Percentiles rank a stretch among this genome's conserved stretches.
Conservation (phyloP, 805 yeast genomes). For the Barnettozyma vustinii region DNA sequence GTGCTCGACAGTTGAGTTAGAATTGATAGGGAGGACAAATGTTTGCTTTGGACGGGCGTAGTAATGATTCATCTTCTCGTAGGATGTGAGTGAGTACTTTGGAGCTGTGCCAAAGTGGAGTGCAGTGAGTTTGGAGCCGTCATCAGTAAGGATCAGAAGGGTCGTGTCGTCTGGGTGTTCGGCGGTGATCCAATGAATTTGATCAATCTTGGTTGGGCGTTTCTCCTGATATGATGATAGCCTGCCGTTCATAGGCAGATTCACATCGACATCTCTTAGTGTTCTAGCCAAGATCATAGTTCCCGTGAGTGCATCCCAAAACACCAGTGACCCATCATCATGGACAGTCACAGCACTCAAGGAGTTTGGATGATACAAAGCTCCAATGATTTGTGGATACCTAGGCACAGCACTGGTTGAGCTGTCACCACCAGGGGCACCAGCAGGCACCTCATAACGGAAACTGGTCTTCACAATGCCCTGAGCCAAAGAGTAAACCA, state of each 20-base stretch:
- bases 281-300: slow-evolving; percentile 70
- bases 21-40: slow-evolving; percentile 49
- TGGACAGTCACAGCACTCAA: slow-evolving; percentile 76
- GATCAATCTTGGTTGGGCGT: slow-evolving; percentile 37
- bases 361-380: slow-evolving; percentile 91
- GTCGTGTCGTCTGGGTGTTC: slow-evolving; percentile 77
- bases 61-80: slow-evolving; percentile 74
- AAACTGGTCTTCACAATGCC: slow-evolving; percentile 53
- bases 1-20: slow-evolving; percentile 37
- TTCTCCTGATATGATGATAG: slow-evolving; percentile 11
- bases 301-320: slow-evolving; percentile 89
- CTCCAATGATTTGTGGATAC: slow-evolving; percentile 40
- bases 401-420: slow-evolving; percentile 27
- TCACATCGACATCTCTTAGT: slow-evolving; percentile 57
- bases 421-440: slow-evolving; percentile 68
- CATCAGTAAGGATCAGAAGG: slow-evolving; percentile 66
- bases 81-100: slow-evolving; percentile 72
- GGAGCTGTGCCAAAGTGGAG: slow-evolving; percentile 80
- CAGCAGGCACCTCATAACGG: slow-evolving; percentile 57
- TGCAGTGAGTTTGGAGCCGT: slow-evolving; percentile 43
- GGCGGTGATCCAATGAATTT: slow-evolving; percentile 73
- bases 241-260: slow-evolving; percentile 37
- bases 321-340: slow-evolving; percentile 77
- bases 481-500: slow-evolving; percentile 60
- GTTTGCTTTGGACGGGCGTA: slow-evolving; percentile 59